Evolutionary conservation across 2,329 filamentous ascomycete species (phyloP).

Genomic region (Hypomyces rosellus): DNA sequence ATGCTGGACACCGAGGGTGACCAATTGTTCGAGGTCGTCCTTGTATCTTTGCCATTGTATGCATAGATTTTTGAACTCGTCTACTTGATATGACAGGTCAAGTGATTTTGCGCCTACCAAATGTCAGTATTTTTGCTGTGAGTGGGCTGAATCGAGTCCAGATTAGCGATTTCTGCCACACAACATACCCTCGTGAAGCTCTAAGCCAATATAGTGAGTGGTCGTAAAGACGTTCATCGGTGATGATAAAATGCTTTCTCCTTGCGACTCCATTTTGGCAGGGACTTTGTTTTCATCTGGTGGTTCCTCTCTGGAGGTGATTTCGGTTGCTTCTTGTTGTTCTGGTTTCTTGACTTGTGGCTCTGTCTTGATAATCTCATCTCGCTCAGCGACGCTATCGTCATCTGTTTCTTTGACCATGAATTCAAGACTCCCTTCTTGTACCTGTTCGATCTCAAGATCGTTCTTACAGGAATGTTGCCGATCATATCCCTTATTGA

Average conservation of each 20-base stretch:
- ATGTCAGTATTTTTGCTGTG: conserved; percentile 23
- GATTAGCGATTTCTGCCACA: too few species aligned
- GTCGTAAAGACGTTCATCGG: conserved; percentile 66
- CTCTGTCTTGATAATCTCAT: conserved; percentile 29
- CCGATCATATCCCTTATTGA: conserved; percentile 87
- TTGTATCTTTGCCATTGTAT: conserved; percentile 70
- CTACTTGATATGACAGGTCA: conserved; percentile 74
- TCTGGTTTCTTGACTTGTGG: conserved; percentile 26
- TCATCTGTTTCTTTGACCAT: conserved; percentile 34
- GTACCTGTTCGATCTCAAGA: conserved; percentile 45
- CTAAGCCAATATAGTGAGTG: conserved; percentile 89
- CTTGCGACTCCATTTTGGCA: conserved; percentile 33
- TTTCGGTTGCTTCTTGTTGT: conserved; percentile 26
- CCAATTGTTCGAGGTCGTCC: conserved; percentile 53
- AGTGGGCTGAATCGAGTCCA: neutral
- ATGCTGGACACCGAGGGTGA: conserved; percentile 71
- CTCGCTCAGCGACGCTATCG: conserved; percentile 18
- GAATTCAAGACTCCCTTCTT: conserved; percentile 46
- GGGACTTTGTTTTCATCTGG: conserved; percentile 28
- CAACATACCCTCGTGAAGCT: conserved; percentile 61
- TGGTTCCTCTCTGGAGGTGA: conserved; percentile 27
- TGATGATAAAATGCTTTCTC: conserved; percentile 15
- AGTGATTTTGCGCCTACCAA: conserved; percentile 58
- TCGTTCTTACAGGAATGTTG: conserved; percentile 62
- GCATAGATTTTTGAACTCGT: conserved; percentile 81